A percentile compares a stretch with the other conserved stretches of the same genome.
Evolutionary conservation across 345 rosid genomes (phyloP).

Genomic region (Hibiscus trionum): DNA sequence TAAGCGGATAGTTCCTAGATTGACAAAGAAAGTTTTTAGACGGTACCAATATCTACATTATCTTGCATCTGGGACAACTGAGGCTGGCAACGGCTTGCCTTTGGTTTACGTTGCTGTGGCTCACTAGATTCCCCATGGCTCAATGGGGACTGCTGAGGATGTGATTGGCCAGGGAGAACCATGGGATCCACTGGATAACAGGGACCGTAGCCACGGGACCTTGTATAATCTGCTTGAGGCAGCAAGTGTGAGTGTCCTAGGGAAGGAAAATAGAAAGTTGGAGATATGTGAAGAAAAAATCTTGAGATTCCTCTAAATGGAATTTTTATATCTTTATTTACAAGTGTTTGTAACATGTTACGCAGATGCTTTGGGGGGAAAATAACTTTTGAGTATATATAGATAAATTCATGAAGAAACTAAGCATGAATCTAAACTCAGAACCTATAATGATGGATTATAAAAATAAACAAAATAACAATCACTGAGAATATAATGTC

Average conservation of each 20-base stretch:
- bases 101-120: slow-evolving; percentile 6
- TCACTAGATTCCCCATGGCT: slow-evolving; percentile 12
- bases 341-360: neutral
- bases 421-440: neutral
- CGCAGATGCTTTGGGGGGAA: neutral
- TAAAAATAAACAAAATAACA: neutral
- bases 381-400: too few relatives aligned
- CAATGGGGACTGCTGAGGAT: neutral
- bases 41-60: slow-evolving; percentile 14
- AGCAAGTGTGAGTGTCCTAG: slow-evolving; percentile 4
- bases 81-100: slow-evolving; percentile 12
- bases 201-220: slow-evolving; percentile 10
- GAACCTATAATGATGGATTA: neutral
- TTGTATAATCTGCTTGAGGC: slow-evolving; percentile 11
- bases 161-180: slow-evolving; percentile 3
- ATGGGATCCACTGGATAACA: slow-evolving; percentile 10
- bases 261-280: neutral
- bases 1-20: neutral
- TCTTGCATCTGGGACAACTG: slow-evolving; percentile 12
- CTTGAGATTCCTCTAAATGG: neutral
- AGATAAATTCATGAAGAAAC: slow-evolving; percentile 1
- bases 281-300: neutral
- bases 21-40: slow-evolving; percentile 7
- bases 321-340: neutral
- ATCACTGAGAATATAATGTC: neutral